Evolutionary conservation across 2,329 filamentous ascomycete genomes (phyloP).

Genomic region (Scleromitrula shiraiana): DNA sequence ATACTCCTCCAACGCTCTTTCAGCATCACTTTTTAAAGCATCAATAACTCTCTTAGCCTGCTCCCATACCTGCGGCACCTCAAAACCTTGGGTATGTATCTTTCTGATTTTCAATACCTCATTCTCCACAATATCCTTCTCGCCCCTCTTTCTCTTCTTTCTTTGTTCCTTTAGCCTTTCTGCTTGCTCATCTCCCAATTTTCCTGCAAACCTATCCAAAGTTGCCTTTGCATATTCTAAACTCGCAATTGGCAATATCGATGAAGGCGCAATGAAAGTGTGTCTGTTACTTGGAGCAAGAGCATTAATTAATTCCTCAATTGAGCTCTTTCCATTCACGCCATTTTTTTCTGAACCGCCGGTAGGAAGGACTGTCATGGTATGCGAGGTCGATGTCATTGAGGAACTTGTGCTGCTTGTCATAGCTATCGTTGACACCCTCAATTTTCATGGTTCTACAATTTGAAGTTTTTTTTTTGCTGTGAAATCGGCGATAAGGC

Average conservation of each 20-base stretch:
- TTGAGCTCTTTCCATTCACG: slow-evolving; percentile 12
- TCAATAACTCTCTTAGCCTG: slow-evolving; percentile 80
- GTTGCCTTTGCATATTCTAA: slow-evolving; percentile 71
- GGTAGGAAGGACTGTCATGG: slow-evolving; percentile 44
- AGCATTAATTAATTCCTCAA: slow-evolving; percentile 20
- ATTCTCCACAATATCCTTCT: slow-evolving; percentile 37
- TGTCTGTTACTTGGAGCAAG: slow-evolving; percentile 25
- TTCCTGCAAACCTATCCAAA: slow-evolving; percentile 68
- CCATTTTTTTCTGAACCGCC: slow-evolving; percentile 16
- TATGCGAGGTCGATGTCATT: slow-evolving; percentile 57
- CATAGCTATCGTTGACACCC: slow-evolving; percentile 21
- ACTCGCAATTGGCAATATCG: slow-evolving; percentile 58
- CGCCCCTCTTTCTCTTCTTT: slow-evolving; percentile 68
- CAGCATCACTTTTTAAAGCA: slow-evolving; percentile 47
- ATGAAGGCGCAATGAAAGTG: slow-evolving; percentile 65
- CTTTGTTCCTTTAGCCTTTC: slow-evolving; percentile 57
- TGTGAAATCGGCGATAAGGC: slow-evolving; percentile 8
- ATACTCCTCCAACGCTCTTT: slow-evolving; percentile 36
- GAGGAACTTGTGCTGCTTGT: slow-evolving; percentile 46
- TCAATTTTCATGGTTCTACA: neutral
- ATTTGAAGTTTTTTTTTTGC: slow-evolving; percentile 12
- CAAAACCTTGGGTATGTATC: slow-evolving; percentile 80
- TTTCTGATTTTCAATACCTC: slow-evolving; percentile 67
- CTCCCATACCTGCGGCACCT: slow-evolving; percentile 85
- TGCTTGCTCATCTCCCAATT: slow-evolving; percentile 65